Percentiles rank a stretch among this genome's conserved stretches.
These are phyloP conservation scores for Haplosporangium sp. DNA, from an alignment of 371 early-diverging fungal species.

Conservation along the genomic window DNA sequence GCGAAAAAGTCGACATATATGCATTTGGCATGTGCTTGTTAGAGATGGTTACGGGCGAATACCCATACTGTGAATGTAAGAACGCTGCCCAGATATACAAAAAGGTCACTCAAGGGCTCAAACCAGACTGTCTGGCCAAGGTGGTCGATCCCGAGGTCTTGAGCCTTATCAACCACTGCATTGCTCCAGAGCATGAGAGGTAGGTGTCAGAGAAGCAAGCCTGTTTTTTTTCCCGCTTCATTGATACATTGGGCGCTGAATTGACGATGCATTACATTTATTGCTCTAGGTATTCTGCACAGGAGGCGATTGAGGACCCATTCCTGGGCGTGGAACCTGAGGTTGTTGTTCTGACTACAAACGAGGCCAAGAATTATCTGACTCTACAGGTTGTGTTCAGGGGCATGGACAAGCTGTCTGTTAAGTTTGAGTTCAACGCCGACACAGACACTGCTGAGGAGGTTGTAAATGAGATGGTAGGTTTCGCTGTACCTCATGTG, in stretches of 20 bases:
- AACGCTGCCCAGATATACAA: conserved; percentile 91
- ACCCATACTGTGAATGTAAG: conserved; percentile 90
- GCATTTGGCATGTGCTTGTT: conserved; percentile 94
- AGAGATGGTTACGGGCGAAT: conserved; percentile 91
- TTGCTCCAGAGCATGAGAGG: conserved; percentile 79
- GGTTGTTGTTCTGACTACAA: conserved; percentile 71
- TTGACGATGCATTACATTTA: background rate
- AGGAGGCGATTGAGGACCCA: conserved; percentile 82
- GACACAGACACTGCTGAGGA: conserved; percentile 91
- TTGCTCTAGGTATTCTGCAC: conserved; percentile 71
- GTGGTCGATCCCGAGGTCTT: conserved; percentile 80
- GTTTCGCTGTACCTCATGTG: background rate
- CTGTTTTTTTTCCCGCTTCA: background rate
- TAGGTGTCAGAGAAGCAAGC: conserved; percentile 10
- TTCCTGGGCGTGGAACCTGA: conserved; percentile 87
- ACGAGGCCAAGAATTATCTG: conserved; percentile 72
- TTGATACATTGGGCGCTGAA: background rate
- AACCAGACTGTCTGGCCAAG: conserved; percentile 80
- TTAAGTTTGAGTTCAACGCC: conserved; percentile 91
- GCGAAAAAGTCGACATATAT: conserved; percentile 92
- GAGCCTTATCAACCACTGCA: conserved; percentile 80
- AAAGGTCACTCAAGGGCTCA: conserved; percentile 82
- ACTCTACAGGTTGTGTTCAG: conserved; percentile 85
- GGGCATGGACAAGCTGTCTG: conserved; percentile 82
- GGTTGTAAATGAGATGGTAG: conserved; percentile 90